Conservation (phyloP, 768 basidiomycete genomes). For the Tremella yokohamensis region DNA sequence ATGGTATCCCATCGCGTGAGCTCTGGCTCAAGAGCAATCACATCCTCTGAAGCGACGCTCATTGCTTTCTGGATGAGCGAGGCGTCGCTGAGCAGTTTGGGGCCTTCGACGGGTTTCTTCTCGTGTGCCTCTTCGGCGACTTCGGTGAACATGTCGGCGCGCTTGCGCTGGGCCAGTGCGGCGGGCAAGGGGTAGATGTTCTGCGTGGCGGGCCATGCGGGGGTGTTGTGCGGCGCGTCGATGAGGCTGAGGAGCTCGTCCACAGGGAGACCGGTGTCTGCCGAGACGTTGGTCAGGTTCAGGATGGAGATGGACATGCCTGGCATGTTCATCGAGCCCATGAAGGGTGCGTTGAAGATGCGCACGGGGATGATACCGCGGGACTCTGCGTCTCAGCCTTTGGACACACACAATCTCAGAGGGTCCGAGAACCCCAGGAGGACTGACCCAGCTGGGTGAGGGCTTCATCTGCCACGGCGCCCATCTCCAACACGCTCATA, state of each 20-base stretch:
- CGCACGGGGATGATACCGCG: slow-evolving; percentile 52
- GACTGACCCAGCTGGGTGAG: slow-evolving; percentile 55
- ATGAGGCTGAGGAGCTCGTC: slow-evolving; percentile 29
- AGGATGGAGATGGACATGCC: slow-evolving; percentile 83
- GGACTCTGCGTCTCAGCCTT: slow-evolving; percentile 15
- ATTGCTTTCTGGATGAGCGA: slow-evolving; percentile 30
- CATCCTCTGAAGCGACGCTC: slow-evolving; percentile 36
- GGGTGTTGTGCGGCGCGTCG: slow-evolving; percentile 42
- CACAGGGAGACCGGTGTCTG: slow-evolving; percentile 16
- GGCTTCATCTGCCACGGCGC: slow-evolving; percentile 63
- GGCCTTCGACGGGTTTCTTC: slow-evolving; percentile 17
- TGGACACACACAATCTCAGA: not conserved
- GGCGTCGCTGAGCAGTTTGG: slow-evolving; percentile 28
- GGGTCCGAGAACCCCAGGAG: not conserved
- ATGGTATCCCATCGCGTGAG: slow-evolving; percentile 48
- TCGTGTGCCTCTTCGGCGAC: slow-evolving; percentile 34
- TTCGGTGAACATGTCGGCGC: slow-evolving; percentile 36
- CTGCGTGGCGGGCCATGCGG: slow-evolving; percentile 40
- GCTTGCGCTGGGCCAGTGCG: slow-evolving; percentile 19
- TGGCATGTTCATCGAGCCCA: slow-evolving; percentile 90
- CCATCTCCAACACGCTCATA: slow-evolving; percentile 74
- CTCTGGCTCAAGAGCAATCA: slow-evolving; percentile 41
- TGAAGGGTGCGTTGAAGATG: slow-evolving; percentile 57
- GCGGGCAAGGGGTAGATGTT: slow-evolving; percentile 37
- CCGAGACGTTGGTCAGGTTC: slow-evolving; percentile 52